Evolutionary conservation across 495 filamentous ascomycete species (phyloP), one percentile per base, ranked within the genome.

Genomic region (Ascobolus immersus): DNA sequence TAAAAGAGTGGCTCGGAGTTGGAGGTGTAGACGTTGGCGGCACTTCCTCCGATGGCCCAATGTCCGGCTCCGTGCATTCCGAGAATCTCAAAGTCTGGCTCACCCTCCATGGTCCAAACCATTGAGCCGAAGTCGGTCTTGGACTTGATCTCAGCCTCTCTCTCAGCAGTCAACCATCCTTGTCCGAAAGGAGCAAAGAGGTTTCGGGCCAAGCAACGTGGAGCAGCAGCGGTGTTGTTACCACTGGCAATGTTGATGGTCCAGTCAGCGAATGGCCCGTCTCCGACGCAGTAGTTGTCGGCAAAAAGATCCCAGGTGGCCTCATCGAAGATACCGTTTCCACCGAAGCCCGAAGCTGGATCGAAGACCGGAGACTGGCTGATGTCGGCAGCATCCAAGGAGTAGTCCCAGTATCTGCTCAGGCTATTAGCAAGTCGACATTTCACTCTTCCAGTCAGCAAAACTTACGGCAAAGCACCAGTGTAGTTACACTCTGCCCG

Each of bases 1-100:
- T 54, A 71, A 45, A 73, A 71, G 6, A 53, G 51, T n/a, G 65
- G 65, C 37, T 72, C 68, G 15, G 62, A 57, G 12, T 62, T 55
- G 23, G 52, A 58, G 12, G 52, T 50, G 39, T 51, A 65, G 13
- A 59, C 40, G 47, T 66, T 62, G 10, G 54, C 50, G 11, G 22
- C 13, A 21, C 67, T 62, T 19, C 61, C 65, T 23, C 59, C 62
- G 45, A 66, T 58, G 6, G 54, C 42, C 43, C 56, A 60, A 42
- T 70, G 67, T 4, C 61, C 62, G 9, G 48, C 64, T 12, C 55
- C 57, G 43, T 69, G 66, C 12, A 66, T 57, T 6, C 58, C 58
- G 21, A 24, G 22, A 4, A 31, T 10, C n/a, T 28, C 10, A 0
- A 27, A 21, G 25, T 41, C 24, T 26, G 26, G 34, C 34, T 30